Evolutionary conservation across 208 protist genomes (phyloP).

Genomic region (Leishmania braziliensis): DNA sequence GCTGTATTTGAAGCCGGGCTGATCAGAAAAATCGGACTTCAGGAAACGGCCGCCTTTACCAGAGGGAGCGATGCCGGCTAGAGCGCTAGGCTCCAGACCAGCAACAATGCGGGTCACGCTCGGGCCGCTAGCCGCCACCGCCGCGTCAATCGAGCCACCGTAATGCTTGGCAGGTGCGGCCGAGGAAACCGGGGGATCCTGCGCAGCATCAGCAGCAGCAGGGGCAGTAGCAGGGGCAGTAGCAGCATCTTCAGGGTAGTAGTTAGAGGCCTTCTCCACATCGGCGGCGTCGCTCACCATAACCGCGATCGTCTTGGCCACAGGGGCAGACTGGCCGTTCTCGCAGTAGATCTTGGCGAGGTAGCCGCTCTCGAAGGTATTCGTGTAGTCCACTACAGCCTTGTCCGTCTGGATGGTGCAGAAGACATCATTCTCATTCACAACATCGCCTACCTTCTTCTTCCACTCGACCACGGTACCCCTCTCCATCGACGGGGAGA

Average conservation of each 20-base stretch:
- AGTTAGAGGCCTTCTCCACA: conserved; percentile 68
- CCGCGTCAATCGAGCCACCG: conserved; percentile 61
- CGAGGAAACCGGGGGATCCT: conserved; percentile 14
- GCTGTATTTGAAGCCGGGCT: conserved; percentile 86
- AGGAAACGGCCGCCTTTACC: conserved; percentile 79
- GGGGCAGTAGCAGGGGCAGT: conserved; percentile 30
- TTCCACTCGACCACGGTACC: conserved; percentile 90
- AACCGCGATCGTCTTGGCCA: conserved; percentile 88
- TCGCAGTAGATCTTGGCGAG: conserved; percentile 94
- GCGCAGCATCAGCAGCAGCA: conserved; percentile 21
- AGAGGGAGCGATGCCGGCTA: conserved; percentile 56
- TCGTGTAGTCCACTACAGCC: conserved; percentile 96
- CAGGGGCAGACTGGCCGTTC: conserved; percentile 71
- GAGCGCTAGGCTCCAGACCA: conserved; percentile 39
- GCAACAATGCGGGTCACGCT: conserved; percentile 82
- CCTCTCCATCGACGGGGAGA: conserved; percentile 89
- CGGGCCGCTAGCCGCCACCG: conserved; percentile 75
- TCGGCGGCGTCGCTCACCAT: conserved; percentile 85
- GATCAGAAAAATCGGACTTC: conserved; percentile 78
- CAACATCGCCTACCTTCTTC: conserved; percentile 92
- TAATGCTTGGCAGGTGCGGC: conserved; percentile 38
- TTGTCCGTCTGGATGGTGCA: conserved; percentile 97
- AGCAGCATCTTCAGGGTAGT: conserved; percentile 41
- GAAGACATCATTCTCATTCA: conserved; percentile 94
- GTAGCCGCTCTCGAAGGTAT: conserved; percentile 93